These are phyloP conservation scores for Didymella lethalis DNA, from an alignment of 2,329 filamentous ascomycete species.

Conservation along the genomic window DNA sequence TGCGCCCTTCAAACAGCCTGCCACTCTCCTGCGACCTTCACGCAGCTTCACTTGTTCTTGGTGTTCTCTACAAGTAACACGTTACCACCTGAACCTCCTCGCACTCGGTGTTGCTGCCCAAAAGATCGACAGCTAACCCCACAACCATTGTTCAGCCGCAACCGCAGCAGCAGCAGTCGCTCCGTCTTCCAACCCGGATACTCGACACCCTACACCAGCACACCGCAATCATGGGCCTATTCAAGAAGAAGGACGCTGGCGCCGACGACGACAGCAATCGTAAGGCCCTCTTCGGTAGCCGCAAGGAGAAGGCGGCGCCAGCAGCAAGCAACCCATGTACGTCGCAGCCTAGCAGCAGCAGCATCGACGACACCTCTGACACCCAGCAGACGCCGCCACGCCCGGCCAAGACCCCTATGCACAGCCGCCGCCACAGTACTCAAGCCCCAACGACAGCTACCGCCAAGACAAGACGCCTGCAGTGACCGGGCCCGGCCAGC, in stretches of 20 bases:
- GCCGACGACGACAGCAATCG: conserved; percentile 64
- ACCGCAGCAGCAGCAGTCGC: conserved; percentile 1
- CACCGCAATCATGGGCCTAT: conserved; percentile 54
- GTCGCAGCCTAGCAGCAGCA: not conserved
- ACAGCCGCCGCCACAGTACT: conserved; percentile 51
- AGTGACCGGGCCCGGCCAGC: conserved; percentile 51
- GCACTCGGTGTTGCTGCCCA: conserved; percentile 16
- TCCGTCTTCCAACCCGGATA: not conserved
- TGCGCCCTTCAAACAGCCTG: conserved; percentile 31
- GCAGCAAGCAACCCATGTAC: conserved; percentile 22
- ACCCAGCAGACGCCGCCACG: conserved; percentile 49
- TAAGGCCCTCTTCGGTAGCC: conserved; percentile 66
- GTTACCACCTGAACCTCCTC: not conserved
- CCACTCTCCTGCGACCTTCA: conserved; percentile 19
- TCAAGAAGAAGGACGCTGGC: conserved; percentile 63
- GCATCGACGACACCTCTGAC: conserved; percentile 3
- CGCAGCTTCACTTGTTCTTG: not conserved
- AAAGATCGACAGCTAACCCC: conserved; percentile 22
- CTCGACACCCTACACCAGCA: not conserved
- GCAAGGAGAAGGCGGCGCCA: conserved; percentile 55
- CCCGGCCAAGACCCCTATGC: conserved; percentile 62
- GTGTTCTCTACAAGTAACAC: not conserved
- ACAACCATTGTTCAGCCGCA: conserved; percentile 24
- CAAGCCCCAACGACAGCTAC: conserved; percentile 44
- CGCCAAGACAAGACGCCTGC: conserved; percentile 56